phyloP scores from a whole-genome alignment of 139 green algal species.

The Tetradesmus obliquus region DNA sequence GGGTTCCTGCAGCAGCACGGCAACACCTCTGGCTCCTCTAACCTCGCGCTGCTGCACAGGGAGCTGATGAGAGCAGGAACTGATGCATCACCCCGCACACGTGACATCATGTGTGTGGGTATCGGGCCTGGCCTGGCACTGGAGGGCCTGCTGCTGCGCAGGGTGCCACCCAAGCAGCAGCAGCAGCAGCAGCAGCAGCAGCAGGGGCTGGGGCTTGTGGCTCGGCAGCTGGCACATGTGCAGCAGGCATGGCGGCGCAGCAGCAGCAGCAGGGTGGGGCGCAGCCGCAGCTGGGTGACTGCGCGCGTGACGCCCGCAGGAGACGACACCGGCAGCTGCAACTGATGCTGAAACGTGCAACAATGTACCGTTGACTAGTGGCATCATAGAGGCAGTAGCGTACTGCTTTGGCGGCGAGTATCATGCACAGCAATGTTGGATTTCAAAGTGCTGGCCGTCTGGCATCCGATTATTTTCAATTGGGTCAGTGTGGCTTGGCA shows the following conservation, averaged over 20 bases:
- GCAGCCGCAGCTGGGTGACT: not conserved
- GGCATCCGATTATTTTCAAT: no score
- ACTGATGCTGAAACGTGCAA: not conserved
- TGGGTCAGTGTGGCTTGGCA: no score
- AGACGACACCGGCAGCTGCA: not conserved
- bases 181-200: not conserved
- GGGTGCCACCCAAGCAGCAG: not conserved
- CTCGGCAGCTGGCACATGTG: not conserved
- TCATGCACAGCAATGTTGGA: no score
- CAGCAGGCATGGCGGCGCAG: not conserved
- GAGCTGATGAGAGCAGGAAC: not conserved
- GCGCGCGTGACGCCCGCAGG: not conserved
- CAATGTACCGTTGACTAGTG: no score
- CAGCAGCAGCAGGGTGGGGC: not conserved
- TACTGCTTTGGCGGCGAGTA: no score
- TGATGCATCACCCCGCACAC: not conserved
- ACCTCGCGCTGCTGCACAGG: conserved; percentile 8
- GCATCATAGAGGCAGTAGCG: no score
- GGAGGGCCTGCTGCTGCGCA: conserved; percentile 1
- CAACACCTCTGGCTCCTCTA: not conserved
- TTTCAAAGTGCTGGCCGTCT: no score
- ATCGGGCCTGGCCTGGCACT: not conserved
- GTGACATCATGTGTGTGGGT: not conserved
- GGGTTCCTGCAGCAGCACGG: not conserved
- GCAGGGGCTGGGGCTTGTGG: not conserved